These are phyloP conservation scores for Debaryomycetaceae sp. DNA, from an alignment of 1,139 yeast genomes.

Conservation along the genomic window DNA sequence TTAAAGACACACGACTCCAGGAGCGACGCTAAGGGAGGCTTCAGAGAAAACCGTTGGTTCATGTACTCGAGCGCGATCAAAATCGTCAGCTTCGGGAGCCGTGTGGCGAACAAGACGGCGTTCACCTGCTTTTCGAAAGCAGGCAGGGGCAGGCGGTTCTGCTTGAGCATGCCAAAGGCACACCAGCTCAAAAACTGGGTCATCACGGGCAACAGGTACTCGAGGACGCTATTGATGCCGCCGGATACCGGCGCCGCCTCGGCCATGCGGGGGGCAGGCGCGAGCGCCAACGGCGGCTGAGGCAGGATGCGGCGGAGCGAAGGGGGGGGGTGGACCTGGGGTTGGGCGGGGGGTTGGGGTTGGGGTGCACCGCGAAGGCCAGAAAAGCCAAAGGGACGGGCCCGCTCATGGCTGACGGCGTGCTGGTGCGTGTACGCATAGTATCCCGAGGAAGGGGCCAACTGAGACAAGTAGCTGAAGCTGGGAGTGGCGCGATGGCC, in stretches of 20 bases:
- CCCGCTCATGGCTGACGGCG: conserved; percentile 5
- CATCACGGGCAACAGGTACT: conserved; percentile 71
- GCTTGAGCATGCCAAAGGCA: conserved; percentile 50
- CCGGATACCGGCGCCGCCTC: conserved; percentile 31
- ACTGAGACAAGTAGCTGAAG: conserved; percentile 11
- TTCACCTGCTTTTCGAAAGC: conserved; percentile 51
- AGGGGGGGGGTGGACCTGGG: neutral
- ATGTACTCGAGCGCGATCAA: conserved; percentile 71
- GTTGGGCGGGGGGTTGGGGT: neutral
- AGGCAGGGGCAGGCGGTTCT: conserved; percentile 36
- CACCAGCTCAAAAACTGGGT: conserved; percentile 62
- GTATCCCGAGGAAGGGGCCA: conserved; percentile 5
- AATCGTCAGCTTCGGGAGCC: conserved; percentile 76
- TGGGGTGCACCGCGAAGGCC: neutral
- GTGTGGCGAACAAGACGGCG: conserved; percentile 76
- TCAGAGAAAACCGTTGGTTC: conserved; percentile 31
- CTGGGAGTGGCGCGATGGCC: conserved; percentile 28
- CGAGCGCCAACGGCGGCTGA: conserved; percentile 5
- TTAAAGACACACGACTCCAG: conserved; percentile 42
- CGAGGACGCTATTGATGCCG: conserved; percentile 69
- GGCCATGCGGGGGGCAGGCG: conserved; percentile 5
- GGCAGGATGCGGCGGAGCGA: conserved; percentile 3
- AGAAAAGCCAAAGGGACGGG: conserved; percentile 6
- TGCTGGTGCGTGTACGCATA: conserved; percentile 4
- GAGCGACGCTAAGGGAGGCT: conserved; percentile 14